Evolutionary conservation across 345 rosid genomes (phyloP).

Genomic region (Microcos paniculata): DNA sequence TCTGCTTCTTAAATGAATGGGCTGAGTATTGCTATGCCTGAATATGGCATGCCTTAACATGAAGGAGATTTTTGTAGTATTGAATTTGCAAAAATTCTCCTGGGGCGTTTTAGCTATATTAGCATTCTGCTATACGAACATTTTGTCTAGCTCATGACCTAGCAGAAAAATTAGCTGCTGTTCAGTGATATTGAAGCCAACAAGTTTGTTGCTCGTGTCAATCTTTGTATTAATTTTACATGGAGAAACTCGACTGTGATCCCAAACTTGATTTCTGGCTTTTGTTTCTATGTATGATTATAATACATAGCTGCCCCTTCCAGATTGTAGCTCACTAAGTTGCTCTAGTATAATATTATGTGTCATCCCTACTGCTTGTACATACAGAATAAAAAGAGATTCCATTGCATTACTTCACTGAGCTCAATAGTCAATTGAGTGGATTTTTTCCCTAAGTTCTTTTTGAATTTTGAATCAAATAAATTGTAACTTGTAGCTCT

Average conservation of each 20-base stretch:
- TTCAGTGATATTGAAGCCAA: neutral
- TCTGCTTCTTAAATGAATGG: neutral
- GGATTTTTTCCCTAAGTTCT: too few species aligned
- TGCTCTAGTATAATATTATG: too few species aligned
- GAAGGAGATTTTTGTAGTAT: neutral
- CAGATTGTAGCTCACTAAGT: too few species aligned
- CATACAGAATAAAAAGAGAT: neutral
- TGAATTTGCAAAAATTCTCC: neutral
- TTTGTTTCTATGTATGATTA: too few species aligned
- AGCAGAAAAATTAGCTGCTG: neutral
- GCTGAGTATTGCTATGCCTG: neutral
- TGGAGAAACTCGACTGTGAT: conserved; percentile 3
- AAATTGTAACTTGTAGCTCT: neutral
- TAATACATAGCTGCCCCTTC: too few species aligned
- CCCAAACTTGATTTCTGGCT: too few species aligned
- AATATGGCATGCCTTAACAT: neutral
- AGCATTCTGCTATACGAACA: neutral
- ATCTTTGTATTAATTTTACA: neutral
- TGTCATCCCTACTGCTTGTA: too few species aligned
- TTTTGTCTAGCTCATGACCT: neutral
- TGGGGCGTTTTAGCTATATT: neutral
- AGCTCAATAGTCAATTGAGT: too few species aligned
- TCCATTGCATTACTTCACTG: neutral
- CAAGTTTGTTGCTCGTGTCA: neutral
- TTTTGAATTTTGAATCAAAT: neutral